phyloP scores from a whole-genome alignment of 208 protist species.

The Acanthamoeba triangularis region DNA sequence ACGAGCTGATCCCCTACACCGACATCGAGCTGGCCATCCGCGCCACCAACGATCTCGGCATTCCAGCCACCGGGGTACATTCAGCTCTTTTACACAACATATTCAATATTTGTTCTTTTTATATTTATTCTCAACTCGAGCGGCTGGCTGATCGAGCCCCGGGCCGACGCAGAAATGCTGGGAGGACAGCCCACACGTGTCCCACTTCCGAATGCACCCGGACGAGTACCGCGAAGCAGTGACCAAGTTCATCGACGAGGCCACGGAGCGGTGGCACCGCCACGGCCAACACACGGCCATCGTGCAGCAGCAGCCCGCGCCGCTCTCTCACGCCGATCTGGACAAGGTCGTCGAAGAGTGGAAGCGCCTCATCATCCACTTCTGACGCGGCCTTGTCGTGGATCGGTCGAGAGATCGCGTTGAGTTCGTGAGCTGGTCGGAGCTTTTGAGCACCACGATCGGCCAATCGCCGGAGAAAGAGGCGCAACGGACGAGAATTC shows the following conservation, averaged over 20 bases:
- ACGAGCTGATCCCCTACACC: conserved; percentile 54
- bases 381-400: neutral
- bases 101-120: neutral
- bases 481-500: neutral
- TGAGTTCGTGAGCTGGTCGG: neutral
- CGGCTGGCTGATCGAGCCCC: neutral
- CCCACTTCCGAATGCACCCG: conserved; percentile 26
- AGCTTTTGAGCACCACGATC: neutral
- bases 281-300: neutral
- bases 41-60: neutral
- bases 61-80: conserved; percentile 12
- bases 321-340: neutral
- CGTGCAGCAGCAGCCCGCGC: conserved; percentile 6
- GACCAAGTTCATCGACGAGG: neutral
- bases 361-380: conserved; percentile 7
- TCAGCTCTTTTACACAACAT: neutral
- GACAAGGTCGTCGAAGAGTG: neutral
- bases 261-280: neutral
- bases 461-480: neutral
- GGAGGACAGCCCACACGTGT: conserved; percentile 48
- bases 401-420: neutral
- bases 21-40: conserved; percentile 16
- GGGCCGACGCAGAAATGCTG: neutral
- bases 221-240: neutral
- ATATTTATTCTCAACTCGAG: neutral